Base-by-base conservation (phyloP, 345 rosid genomes). In the Brassica nigra region DNA sequence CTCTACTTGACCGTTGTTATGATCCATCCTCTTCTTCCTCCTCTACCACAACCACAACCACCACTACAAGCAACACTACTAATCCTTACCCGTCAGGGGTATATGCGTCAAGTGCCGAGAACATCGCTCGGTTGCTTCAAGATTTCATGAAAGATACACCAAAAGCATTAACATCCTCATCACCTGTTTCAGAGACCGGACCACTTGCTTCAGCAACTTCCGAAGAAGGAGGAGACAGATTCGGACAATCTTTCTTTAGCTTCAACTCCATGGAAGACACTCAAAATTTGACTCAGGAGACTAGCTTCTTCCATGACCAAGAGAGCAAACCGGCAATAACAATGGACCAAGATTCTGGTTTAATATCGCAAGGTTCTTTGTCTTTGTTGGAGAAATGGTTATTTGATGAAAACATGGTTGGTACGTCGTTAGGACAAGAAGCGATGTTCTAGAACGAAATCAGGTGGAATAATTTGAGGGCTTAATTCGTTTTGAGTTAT, bases 341-440 rank as follows among this genome's bases (percentile, higher is more conserved):
- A 67, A 29, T 66, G 78, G 81, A 69, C 61, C 81, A 71, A 66
- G 79, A 77, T 34, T 62, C 30, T 59, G 81, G 81, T 66, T 61
- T 81, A 9, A 73, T 82, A 52, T 73, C 71, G 10, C 86, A 86
- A 52, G 88, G 83, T 54, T 87, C 93, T 11, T 77, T 91, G 39
- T 74, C 81, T 12, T 70, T 89, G 79, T 85, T 91, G 49, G 96
- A 89, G 88, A 89, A 89, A 73, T 91, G 96, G 96, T 85, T 89
- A 34, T 83, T 88, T 77, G 96, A 91, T 39, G 96, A 91, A 42
- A 88, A 86, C 47, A 78, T 87, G 66, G 63, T 84, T 67, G 80
- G 76, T 80, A 71, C 86, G 83, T 44, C 90, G 9, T 68, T 86
- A 70, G 91, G 86, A 52, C 61, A 69, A 68, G 67, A 71, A 49